These are phyloP conservation scores for Zymoseptoria ardabiliae DNA, from an alignment of 2,329 filamentous ascomycete species.

Conservation along the genomic window DNA sequence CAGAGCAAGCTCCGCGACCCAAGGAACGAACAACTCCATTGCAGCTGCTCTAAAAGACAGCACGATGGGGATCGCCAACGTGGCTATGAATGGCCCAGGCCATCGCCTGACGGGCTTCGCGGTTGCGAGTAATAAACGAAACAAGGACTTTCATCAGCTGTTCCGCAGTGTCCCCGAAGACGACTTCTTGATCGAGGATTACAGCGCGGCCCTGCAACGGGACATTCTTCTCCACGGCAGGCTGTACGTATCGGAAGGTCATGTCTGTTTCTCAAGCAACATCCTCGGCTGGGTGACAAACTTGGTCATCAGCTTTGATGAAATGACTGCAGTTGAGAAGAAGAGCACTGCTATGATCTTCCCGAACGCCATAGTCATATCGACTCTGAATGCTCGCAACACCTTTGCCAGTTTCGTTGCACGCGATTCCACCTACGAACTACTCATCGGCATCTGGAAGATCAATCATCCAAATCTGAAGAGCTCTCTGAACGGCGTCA, in stretches of 20 bases:
- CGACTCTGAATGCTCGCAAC: constrained; percentile 89
- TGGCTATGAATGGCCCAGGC: constrained; percentile 49
- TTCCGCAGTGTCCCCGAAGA: constrained; percentile 98
- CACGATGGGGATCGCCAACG: constrained; percentile 60
- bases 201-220: constrained; percentile 89
- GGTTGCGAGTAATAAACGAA: constrained; percentile 90
- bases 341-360: constrained; percentile 92
- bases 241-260: constrained; percentile 92
- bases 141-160: constrained; percentile 85
- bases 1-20: constrained; percentile 68
- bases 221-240: constrained; percentile 92
- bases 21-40: constrained; percentile 60
- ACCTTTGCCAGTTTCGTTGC: constrained; percentile 93
- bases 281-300: constrained; percentile 98
- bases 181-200: constrained; percentile 96
- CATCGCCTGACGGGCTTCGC: constrained; percentile 90
- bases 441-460: constrained; percentile 98
- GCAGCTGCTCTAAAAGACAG: constrained; percentile 66
- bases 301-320: constrained; percentile 94
- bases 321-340: constrained; percentile 94
- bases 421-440: constrained; percentile 89
- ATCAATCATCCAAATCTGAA: constrained; percentile 87
- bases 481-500: constrained; percentile 83
- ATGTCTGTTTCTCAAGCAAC: constrained; percentile 98
- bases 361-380: constrained; percentile 94